These are phyloP conservation scores for Talaromyces sp. DNA, from an alignment of 2,329 filamentous ascomycete species.

Conservation along the genomic window DNA sequence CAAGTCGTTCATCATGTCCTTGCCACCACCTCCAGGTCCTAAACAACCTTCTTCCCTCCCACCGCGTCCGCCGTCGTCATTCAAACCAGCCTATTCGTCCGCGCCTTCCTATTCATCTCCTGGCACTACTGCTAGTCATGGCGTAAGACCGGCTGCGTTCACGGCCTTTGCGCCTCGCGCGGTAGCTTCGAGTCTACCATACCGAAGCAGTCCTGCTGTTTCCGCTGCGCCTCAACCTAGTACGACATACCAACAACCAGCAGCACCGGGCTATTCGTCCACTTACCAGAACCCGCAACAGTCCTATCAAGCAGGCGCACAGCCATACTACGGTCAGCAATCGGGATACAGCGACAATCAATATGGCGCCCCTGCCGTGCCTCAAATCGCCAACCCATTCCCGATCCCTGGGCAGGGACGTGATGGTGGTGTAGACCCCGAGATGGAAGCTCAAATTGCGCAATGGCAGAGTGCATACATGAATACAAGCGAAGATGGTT, in stretches of 20 bases:
- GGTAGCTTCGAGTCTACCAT: slow-evolving; percentile 47
- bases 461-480: slow-evolving; percentile 93
- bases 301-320: slow-evolving; percentile 31
- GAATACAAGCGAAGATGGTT: slow-evolving; percentile 51
- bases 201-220: slow-evolving; percentile 37
- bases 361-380: slow-evolving; percentile 53
- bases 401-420: slow-evolving; percentile 56
- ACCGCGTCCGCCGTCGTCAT: slow-evolving; percentile 64
- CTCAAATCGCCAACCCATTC: slow-evolving; percentile 79
- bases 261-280: slow-evolving; percentile 32
- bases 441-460: slow-evolving; percentile 86
- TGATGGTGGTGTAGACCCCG: slow-evolving; percentile 59
- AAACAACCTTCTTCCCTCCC: slow-evolving; percentile 63
- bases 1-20: slow-evolving; percentile 66
- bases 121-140: slow-evolving; percentile 29
- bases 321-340: slow-evolving; percentile 49
- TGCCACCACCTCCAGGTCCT: slow-evolving; percentile 79
- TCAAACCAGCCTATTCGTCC: slow-evolving; percentile 54
- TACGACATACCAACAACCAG: slow-evolving; percentile 27
- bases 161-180: slow-evolving; percentile 60
- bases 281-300: slow-evolving; percentile 42
- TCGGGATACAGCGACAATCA: slow-evolving; percentile 45
- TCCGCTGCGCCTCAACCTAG: slow-evolving; percentile 36
- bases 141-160: slow-evolving; percentile 40
- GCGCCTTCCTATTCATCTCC: slow-evolving; percentile 34